Evolutionary conservation across 139 green algal species (phyloP).

Genomic region (Raphidocelis subcapitata): DNA sequence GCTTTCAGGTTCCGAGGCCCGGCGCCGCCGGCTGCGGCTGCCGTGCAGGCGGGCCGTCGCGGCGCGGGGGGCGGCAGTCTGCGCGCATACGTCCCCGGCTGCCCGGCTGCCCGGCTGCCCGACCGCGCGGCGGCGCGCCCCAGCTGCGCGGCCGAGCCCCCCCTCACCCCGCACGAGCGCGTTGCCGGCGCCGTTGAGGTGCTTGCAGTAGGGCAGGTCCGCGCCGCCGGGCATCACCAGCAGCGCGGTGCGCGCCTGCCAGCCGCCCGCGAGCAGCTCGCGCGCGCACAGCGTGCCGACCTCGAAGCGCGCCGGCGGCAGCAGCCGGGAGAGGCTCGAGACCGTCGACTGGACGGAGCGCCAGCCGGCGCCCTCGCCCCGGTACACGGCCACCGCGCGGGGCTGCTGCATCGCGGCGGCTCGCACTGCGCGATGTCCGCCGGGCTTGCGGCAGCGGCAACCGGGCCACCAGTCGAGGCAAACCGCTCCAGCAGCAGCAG

Average conservation of each 20-base stretch:
- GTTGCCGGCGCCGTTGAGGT: slow-evolving; percentile 70
- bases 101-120: background rate
- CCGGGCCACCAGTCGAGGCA: too few species aligned
- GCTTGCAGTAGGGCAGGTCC: slow-evolving; percentile 75
- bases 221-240: slow-evolving; percentile 75
- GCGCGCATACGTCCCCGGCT: background rate
- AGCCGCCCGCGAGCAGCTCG: slow-evolving; percentile 54
- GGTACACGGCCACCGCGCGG: slow-evolving; percentile 39
- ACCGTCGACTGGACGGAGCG: slow-evolving; percentile 39
- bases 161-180: slow-evolving; percentile 48
- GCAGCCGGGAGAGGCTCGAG: slow-evolving; percentile 20
- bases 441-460: too few species aligned
- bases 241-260: slow-evolving; percentile 36
- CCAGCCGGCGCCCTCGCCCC: slow-evolving; percentile 52
- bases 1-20: background rate
- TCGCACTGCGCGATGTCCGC: too few species aligned
- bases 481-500: too few species aligned
- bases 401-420: too few species aligned
- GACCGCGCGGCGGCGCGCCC: background rate
- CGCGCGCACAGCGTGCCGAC: slow-evolving; percentile 24
- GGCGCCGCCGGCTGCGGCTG: background rate
- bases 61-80: background rate
- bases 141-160: background rate
- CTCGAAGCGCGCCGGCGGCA: slow-evolving; percentile 19
- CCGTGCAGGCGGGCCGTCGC: background rate